phyloP scores from a whole-genome alignment of 192 early-diverging fungal species.

The Dispira simplex region DNA sequence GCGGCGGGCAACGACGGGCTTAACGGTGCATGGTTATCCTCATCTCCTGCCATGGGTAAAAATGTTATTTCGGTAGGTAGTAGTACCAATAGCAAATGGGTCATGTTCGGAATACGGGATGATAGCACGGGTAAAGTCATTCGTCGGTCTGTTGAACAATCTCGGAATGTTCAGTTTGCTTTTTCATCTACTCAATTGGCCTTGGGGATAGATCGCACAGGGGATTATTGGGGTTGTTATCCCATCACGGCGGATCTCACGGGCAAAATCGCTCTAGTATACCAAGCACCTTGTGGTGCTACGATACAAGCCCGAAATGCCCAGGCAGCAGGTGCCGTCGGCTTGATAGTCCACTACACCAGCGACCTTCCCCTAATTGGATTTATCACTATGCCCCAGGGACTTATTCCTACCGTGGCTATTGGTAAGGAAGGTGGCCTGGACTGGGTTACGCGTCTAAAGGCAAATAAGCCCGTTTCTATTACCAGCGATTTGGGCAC shows the following conservation, averaged over 20 bases:
- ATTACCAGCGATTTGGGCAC: neutral
- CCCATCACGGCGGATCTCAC: neutral
- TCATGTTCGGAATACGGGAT: neutral
- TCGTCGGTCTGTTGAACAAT: too few relatives aligned
- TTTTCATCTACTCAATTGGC: neutral
- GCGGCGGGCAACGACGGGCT: conserved; percentile 11
- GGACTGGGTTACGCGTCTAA: neutral
- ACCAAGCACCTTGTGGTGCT: neutral
- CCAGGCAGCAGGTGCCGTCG: neutral
- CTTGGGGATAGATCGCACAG: neutral
- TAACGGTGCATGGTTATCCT: neutral
- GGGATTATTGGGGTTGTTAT: conserved; percentile 1
- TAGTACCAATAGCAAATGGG: too few relatives aligned
- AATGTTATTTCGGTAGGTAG: conserved; percentile 1
- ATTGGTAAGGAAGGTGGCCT: neutral
- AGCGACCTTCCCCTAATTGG: neutral
- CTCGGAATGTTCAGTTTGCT: neutral
- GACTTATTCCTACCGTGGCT: neutral
- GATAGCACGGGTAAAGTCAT: neutral
- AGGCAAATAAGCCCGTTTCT: neutral
- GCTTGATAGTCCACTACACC: neutral
- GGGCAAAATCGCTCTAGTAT: neutral
- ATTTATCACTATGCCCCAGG: neutral
- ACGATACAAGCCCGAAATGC: neutral
- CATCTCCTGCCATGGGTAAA: neutral